Percentiles rank a stretch among this genome's conserved stretches.
These are phyloP conservation scores for Trypanosoma brucei DNA, from an alignment of 208 protist species.

Conservation along the genomic window DNA sequence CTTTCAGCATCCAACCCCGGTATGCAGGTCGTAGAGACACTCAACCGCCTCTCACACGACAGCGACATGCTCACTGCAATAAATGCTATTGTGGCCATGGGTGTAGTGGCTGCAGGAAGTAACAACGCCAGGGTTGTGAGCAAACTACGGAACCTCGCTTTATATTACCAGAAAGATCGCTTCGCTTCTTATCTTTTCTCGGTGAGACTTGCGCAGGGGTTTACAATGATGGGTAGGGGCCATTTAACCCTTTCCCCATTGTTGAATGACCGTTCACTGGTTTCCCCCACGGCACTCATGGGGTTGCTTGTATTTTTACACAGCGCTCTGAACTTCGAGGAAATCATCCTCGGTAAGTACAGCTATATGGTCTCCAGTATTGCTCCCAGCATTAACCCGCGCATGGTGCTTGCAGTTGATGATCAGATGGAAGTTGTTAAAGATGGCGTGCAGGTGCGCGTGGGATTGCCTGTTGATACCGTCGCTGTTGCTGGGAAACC, in stretches of 20 bases:
- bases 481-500: conserved; percentile 97
- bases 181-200: conserved; percentile 77
- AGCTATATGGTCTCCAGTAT: conserved; percentile 97
- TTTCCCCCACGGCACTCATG: conserved; percentile 85
- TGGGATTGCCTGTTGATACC: conserved; percentile 92
- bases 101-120: conserved; percentile 94
- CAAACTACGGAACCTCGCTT: conserved; percentile 93
- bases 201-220: conserved; percentile 90
- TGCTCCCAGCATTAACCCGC: conserved; percentile 91
- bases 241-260: conserved; percentile 96
- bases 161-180: conserved; percentile 96
- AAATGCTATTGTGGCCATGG: conserved; percentile 96
- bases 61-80: conserved; percentile 90
- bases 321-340: conserved; percentile 88
- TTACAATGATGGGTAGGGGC: conserved; percentile 98
- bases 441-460: conserved; percentile 87
- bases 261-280: conserved; percentile 89
- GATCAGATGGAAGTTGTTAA: conserved; percentile 90
- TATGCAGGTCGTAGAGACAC: conserved; percentile 96
- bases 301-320: conserved; percentile 92
- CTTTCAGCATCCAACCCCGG: conserved; percentile 94
- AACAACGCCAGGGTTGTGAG: conserved; percentile 97
- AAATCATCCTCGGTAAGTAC: conserved; percentile 90
- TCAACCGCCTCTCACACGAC: conserved; percentile 98
- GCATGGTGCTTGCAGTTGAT: conserved; percentile 97